phyloP scores from a whole-genome alignment of 805 yeast genomes.

The Nakazawaea peltata region DNA sequence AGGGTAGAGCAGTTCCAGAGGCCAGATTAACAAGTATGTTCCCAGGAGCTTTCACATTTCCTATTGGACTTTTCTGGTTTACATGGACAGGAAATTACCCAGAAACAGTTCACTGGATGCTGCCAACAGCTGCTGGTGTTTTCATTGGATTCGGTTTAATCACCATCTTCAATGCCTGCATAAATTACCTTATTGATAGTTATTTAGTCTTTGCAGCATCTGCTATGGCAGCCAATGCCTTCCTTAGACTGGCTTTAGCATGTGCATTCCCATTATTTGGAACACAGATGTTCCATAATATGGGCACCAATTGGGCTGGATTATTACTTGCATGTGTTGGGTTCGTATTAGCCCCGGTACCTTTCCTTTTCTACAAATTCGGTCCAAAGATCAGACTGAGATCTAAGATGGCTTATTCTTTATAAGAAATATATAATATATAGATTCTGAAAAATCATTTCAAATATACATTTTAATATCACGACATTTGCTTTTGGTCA shows the following conservation, averaged over 20 bases:
- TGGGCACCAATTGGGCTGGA: constrained; percentile 79
- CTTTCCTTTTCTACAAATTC: constrained; percentile 52
- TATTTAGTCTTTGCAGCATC: constrained; percentile 71
- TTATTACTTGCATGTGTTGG: constrained; percentile 59
- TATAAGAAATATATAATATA: too few relatives aligned
- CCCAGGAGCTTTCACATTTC: constrained; percentile 60
- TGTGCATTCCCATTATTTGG: constrained; percentile 70
- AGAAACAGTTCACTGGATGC: constrained; percentile 68
- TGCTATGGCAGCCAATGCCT: constrained; percentile 67
- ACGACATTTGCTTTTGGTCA: too few relatives aligned
- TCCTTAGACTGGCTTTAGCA: constrained; percentile 56
- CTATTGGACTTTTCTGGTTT: constrained; percentile 79
- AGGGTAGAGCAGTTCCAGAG: constrained; percentile 65
- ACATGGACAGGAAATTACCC: constrained; percentile 83
- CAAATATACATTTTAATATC: too few relatives aligned
- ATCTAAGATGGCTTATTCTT: constrained; percentile 57
- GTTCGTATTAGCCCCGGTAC: constrained; percentile 53
- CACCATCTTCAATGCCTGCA: constrained; percentile 57
- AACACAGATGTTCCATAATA: constrained; percentile 54
- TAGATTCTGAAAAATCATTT: too few relatives aligned
- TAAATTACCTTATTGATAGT: constrained; percentile 67
- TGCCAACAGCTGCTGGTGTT: constrained; percentile 60
- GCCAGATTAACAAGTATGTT: constrained; percentile 73
- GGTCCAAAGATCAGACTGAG: constrained; percentile 48
- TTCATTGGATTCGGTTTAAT: constrained; percentile 63